phyloP scores from a whole-genome alignment of 805 yeast genomes.

The Nakazawaea wyomingensis region DNA sequence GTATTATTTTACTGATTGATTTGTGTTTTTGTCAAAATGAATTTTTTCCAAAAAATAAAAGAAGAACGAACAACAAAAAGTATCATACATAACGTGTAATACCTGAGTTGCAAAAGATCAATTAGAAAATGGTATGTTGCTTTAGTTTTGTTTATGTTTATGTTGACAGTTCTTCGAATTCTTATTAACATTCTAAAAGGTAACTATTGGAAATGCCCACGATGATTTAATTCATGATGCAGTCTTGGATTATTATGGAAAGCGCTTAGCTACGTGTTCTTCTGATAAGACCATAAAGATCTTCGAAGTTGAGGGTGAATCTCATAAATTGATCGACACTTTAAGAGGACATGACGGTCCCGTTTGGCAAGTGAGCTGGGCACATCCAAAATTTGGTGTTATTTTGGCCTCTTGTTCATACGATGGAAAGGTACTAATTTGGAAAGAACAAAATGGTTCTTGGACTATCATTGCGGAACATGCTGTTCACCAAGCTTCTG shows the following conservation, averaged over 20 bases:
- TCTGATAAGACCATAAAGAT: slow-evolving; percentile 95
- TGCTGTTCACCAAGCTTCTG: slow-evolving; percentile 86
- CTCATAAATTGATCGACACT: slow-evolving; percentile 77
- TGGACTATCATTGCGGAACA: slow-evolving; percentile 90
- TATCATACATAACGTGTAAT: background rate
- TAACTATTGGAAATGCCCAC: slow-evolving; percentile 85
- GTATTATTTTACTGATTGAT: background rate
- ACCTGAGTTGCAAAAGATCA: too few species aligned
- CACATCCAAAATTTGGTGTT: slow-evolving; percentile 96
- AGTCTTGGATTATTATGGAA: slow-evolving; percentile 94
- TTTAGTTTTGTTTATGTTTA: too few species aligned
- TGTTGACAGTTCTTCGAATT: too few species aligned
- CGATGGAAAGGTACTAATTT: slow-evolving; percentile 89
- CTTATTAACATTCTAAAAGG: too few species aligned
- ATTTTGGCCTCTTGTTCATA: slow-evolving; percentile 92
- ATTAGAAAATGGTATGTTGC: slow-evolving; percentile 2
- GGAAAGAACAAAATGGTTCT: slow-evolving; percentile 88
- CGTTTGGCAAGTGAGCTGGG: slow-evolving; percentile 99
- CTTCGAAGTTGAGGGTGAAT: slow-evolving; percentile 84
- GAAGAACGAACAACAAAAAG: background rate
- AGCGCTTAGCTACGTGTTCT: slow-evolving; percentile 91
- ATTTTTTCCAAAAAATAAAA: background rate
- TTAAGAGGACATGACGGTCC: slow-evolving; percentile 95
- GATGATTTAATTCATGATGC: slow-evolving; percentile 95
- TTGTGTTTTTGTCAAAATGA: background rate